Conservation (phyloP, 2,329 filamentous ascomycete genomes). For the Fusarium sp. region DNA sequence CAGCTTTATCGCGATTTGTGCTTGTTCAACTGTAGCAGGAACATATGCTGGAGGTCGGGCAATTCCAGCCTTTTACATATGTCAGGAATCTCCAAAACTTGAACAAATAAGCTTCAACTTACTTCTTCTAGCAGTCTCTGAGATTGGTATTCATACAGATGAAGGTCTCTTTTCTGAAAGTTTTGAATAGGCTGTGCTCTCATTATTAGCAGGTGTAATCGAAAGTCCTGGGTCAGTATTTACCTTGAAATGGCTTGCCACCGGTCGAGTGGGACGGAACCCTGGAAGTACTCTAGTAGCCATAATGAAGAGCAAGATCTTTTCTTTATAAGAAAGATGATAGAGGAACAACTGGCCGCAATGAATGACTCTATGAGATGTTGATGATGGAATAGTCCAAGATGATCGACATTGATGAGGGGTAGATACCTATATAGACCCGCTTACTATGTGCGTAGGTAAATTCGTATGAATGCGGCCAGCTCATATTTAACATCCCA, state of each 20-base stretch:
- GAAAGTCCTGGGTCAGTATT: too few relatives aligned
- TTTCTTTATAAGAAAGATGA: fast-evolving
- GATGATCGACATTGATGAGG: slow-evolving; percentile 2
- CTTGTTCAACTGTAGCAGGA: slow-evolving; percentile 39
- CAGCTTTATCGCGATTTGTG: slow-evolving; percentile 29
- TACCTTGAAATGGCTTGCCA: background rate
- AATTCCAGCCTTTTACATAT: slow-evolving; percentile 45
- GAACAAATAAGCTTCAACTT: too few relatives aligned
- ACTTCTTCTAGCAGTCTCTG: slow-evolving; percentile 14
- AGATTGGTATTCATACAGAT: slow-evolving; percentile 29
- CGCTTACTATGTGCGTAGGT: background rate
- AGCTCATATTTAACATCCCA: too few relatives aligned
- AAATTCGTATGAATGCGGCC: too few relatives aligned
- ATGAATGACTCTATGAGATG: background rate
- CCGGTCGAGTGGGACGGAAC: background rate
- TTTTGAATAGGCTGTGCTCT: background rate
- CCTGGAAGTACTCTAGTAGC: background rate
- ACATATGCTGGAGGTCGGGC: slow-evolving; percentile 41
- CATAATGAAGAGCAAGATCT: background rate
- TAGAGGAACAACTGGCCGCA: background rate
- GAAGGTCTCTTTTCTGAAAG: slow-evolving; percentile 5
- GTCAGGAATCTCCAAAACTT: too few relatives aligned
- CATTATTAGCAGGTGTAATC: background rate
- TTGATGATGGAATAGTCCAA: background rate
- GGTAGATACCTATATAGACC: slow-evolving; percentile 6